These are phyloP conservation scores for Uronychia binucleata DNA, from an alignment of 73 alveolate genomes.

Conservation along the genomic window DNA sequence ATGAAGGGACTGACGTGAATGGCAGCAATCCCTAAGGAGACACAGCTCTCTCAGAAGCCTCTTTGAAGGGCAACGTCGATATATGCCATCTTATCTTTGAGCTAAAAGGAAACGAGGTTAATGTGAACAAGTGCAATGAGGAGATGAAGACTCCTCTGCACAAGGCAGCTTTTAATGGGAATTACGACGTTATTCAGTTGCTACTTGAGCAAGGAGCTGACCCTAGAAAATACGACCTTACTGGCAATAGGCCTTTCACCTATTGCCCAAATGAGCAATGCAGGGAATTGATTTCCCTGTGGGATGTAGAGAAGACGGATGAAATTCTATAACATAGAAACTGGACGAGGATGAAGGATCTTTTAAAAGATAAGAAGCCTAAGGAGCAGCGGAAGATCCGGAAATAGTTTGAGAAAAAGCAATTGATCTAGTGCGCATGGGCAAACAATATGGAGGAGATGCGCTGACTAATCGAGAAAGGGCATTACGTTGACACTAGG, in stretches of 20 bases:
- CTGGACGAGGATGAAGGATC: background rate
- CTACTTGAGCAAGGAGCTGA: background rate
- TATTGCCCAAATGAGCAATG: background rate
- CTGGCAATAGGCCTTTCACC: background rate
- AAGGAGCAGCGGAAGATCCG: background rate
- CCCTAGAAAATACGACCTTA: background rate
- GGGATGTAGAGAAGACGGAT: background rate
- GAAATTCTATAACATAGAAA: background rate
- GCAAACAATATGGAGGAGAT: background rate
- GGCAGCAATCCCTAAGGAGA: background rate
- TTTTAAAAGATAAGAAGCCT: background rate
- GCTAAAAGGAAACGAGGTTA: background rate
- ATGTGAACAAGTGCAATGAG: slow-evolving; percentile 71
- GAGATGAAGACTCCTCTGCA: slow-evolving; percentile 90
- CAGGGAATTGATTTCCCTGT: background rate
- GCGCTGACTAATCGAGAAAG: background rate
- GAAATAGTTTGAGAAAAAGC: background rate
- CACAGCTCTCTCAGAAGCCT: background rate
- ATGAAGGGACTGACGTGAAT: background rate
- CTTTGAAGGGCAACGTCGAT: background rate
- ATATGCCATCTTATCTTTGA: background rate
- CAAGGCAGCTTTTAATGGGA: slow-evolving; percentile 91
- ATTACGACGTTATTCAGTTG: slow-evolving; percentile 51
- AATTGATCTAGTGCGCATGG: background rate
- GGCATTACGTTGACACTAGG: background rate